Percentiles rank a stretch among this genome's conserved stretches.
Conservation (phyloP, 2,329 filamentous ascomycete genomes). For the Penicillium sp. region DNA sequence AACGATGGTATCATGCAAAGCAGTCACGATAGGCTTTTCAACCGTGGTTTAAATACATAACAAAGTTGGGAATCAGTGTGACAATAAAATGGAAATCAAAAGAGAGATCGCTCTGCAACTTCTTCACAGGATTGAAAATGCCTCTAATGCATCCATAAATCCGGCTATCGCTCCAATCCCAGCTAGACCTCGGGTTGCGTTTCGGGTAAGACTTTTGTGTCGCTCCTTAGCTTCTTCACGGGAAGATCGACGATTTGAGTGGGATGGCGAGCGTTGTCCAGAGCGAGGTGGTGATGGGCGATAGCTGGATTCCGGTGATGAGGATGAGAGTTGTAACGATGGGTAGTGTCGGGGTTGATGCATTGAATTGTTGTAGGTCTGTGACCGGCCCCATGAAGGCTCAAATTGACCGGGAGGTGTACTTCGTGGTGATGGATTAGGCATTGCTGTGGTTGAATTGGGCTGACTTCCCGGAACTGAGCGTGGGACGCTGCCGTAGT, state of each 20-base stretch:
- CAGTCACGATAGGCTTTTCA: no score
- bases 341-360: constrained; percentile 12
- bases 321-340: constrained; percentile 17
- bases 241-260: constrained; percentile 11
- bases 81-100: constrained; percentile 1
- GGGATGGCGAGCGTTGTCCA: constrained; percentile 13
- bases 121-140: constrained; percentile 23
- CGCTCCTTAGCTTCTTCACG: constrained; percentile 21
- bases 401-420: constrained; percentile 17
- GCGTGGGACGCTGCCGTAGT: constrained; percentile 9
- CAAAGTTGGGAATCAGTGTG: no score
- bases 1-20: no score
- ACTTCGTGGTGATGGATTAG: constrained; percentile 10
- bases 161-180: constrained; percentile 37
- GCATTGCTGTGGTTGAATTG: constrained; percentile 6
- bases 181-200: constrained; percentile 32
- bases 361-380: constrained; percentile 11
- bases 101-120: no score
- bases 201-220: constrained; percentile 29
- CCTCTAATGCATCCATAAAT: constrained; percentile 39
- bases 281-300: constrained; percentile 15
- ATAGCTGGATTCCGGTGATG: constrained; percentile 15
- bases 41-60: no score
- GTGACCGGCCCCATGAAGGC: constrained; percentile 5
- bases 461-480: constrained; percentile 13